Percentiles rank a stretch among this genome's conserved stretches.
Conservation (phyloP, 805 yeast species). For the Millerago galiae region DNA sequence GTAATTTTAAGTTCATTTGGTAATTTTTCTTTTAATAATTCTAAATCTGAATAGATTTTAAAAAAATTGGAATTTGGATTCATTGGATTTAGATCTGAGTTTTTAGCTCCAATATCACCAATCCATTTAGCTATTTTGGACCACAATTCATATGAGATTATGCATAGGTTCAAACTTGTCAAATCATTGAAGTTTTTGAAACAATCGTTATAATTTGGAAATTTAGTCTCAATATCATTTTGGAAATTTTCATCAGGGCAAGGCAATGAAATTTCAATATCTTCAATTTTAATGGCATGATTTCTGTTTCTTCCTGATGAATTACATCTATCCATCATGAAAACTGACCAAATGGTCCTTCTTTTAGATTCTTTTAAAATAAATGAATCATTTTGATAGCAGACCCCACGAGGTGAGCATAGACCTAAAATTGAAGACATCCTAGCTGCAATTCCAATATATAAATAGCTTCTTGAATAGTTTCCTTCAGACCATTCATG, state of each 20-base stretch:
- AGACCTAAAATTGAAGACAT: constrained; percentile 33
- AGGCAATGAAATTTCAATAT: constrained; percentile 28
- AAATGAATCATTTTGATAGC: constrained; percentile 14
- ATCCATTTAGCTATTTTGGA: constrained; percentile 33
- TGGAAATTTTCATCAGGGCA: constrained; percentile 28
- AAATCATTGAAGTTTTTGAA: constrained; percentile 10
- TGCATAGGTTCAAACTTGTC: constrained; percentile 25
- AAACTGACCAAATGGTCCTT: constrained; percentile 35
- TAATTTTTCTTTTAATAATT: constrained; percentile 19
- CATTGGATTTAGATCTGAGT: constrained; percentile 29
- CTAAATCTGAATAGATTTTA: constrained; percentile 23
- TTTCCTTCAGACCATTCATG: constrained; percentile 38
- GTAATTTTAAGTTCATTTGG: constrained; percentile 24
- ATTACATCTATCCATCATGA: constrained; percentile 37
- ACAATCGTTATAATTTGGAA: constrained; percentile 9
- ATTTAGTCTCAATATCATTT: constrained; percentile 21
- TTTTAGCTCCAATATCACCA: constrained; percentile 29
- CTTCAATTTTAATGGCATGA: constrained; percentile 29
- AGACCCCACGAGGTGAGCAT: constrained; percentile 19
- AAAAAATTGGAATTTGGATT: constrained; percentile 23
- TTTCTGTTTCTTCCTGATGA: constrained; percentile 31
- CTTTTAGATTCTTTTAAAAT: constrained; percentile 28
- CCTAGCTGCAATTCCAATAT: constrained; percentile 34
- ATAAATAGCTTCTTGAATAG: constrained; percentile 30
- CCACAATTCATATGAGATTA: constrained; percentile 33